Conservation (phyloP, 345 rosid species). For the Eucalyptus pauciflora region DNA sequence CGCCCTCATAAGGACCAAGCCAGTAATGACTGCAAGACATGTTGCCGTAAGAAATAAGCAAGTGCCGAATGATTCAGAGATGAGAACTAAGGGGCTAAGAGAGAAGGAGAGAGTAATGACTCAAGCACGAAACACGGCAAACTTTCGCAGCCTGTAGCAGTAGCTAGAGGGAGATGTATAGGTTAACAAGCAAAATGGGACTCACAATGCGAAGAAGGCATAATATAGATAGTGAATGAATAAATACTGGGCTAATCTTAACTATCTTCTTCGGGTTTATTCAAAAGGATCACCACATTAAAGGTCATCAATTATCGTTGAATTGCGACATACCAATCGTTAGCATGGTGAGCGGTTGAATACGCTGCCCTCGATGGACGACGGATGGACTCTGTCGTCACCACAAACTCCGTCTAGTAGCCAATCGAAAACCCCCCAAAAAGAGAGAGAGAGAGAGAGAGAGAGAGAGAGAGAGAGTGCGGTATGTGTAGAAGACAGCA, state of each 20-base stretch:
- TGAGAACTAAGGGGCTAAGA: no score
- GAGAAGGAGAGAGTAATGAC: neutral
- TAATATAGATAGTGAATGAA: no score
- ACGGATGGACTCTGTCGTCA: neutral
- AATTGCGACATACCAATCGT: neutral
- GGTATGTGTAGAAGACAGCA: accelerated
- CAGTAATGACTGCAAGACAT: no score
- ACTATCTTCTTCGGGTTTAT: neutral
- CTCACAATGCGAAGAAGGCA: neutral
- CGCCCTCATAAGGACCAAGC: no score
- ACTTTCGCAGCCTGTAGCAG: neutral
- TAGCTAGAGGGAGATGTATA: neutral
- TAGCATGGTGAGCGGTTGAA: neutral
- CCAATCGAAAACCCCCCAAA: no score
- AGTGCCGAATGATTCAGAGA: no score
- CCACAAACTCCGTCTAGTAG: no score
- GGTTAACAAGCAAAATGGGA: neutral
- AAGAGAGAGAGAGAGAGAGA: no score
- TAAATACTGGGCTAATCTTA: no score
- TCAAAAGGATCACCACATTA: neutral
- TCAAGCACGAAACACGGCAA: neutral
- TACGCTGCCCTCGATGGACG: neutral
- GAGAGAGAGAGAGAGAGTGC: no score
- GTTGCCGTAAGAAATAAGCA: no score
- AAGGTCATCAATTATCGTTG: accelerated